A percentile compares a stretch with the other conserved stretches of the same genome.
Conservation (phyloP, 75 land plant genomes). For the Gnetum montanum region DNA sequence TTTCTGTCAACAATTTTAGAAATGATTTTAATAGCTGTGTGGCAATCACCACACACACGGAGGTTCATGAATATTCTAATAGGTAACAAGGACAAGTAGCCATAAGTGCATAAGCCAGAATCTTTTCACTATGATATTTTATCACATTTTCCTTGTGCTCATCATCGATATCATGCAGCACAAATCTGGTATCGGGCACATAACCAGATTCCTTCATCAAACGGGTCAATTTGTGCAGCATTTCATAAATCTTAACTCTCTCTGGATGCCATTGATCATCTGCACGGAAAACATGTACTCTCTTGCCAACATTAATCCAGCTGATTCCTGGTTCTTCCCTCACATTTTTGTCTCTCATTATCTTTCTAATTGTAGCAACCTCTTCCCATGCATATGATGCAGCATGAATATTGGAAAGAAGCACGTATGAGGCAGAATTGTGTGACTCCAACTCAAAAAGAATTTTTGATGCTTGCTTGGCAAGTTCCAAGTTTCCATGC, state of each 20-base stretch:
- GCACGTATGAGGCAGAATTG: constrained; percentile 32
- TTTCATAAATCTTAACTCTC: constrained; percentile 5
- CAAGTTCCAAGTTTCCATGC: constrained; percentile 34
- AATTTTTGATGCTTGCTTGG: constrained; percentile 24
- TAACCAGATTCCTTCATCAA: constrained; percentile 13
- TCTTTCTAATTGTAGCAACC: constrained; percentile 20
- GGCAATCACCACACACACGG: constrained; percentile 13
- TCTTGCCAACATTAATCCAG: constrained; percentile 12
- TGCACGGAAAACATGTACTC: constrained; percentile 7
- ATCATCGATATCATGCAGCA: constrained; percentile 12
- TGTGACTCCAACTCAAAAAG: constrained; percentile 27
- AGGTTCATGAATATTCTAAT: constrained; percentile 12
- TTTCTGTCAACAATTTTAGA: constrained; percentile 6
- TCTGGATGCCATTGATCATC: constrained; percentile 11
- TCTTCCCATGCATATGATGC: constrained; percentile 32
- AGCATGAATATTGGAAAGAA: constrained; percentile 38
- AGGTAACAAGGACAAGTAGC: not conserved
- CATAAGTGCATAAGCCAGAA: constrained; percentile 13
- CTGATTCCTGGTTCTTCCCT: constrained; percentile 36
- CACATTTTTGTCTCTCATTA: constrained; percentile 24
- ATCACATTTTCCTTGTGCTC: constrained; percentile 9
- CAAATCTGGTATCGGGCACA: constrained; percentile 8
- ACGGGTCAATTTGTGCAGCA: not conserved
- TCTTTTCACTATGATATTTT: constrained; percentile 13
- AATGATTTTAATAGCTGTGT: constrained; percentile 7